A percentile compares a stretch with the other conserved stretches of the same genome.
Evolutionary conservation across 2,329 filamentous ascomycete species (phyloP).

Genomic region (Periconia sp.): DNA sequence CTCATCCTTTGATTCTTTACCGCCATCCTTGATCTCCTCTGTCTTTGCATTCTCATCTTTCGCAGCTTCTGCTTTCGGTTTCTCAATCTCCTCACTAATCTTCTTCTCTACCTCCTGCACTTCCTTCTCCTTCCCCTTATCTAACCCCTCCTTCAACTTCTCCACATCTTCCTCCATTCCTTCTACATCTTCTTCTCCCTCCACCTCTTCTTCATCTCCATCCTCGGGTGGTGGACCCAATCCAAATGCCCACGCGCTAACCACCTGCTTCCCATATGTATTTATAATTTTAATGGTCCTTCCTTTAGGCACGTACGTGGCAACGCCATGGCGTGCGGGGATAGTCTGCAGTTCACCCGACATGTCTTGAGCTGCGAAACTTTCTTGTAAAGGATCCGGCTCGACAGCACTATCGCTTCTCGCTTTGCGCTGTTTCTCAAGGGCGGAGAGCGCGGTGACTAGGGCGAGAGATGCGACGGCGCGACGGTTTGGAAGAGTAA

Average conservation of each 20-base stretch:
- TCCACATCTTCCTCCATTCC: slow-evolving; percentile 19
- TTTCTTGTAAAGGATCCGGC: slow-evolving; percentile 6
- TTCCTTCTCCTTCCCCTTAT: slow-evolving; percentile 5
- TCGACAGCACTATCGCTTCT: slow-evolving; percentile 9
- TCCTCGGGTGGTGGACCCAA: slow-evolving; percentile 48
- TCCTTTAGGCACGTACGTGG: slow-evolving; percentile 53
- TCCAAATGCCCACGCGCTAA: slow-evolving; percentile 54
- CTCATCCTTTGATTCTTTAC: slow-evolving; percentile 4
- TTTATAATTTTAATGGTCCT: slow-evolving; percentile 54
- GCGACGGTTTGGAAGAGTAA: slow-evolving; percentile 21
- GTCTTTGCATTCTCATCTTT: slow-evolving; percentile 1
- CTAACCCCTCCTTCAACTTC: slow-evolving; percentile 24
- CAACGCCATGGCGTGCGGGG: slow-evolving; percentile 52
- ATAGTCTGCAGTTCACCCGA: slow-evolving; percentile 49
- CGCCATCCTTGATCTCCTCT: slow-evolving; percentile 5
- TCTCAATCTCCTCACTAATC: slow-evolving; percentile 13
- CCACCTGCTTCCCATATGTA: slow-evolving; percentile 53
- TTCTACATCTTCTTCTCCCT: slow-evolving; percentile 18
- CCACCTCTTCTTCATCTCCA: slow-evolving; percentile 23
- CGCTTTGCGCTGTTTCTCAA: slow-evolving; percentile 36
- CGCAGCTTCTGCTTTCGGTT: slow-evolving; percentile 18
- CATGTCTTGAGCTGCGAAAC: slow-evolving; percentile 33
- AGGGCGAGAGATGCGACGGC: slow-evolving; percentile 40
- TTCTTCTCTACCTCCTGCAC: slow-evolving; percentile 12
- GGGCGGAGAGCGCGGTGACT: slow-evolving; percentile 34